Evolutionary conservation across 2,329 filamentous ascomycete species (phyloP), one percentile per base, ranked within the genome.

Genomic region (Zymoseptoria brevis): DNA sequence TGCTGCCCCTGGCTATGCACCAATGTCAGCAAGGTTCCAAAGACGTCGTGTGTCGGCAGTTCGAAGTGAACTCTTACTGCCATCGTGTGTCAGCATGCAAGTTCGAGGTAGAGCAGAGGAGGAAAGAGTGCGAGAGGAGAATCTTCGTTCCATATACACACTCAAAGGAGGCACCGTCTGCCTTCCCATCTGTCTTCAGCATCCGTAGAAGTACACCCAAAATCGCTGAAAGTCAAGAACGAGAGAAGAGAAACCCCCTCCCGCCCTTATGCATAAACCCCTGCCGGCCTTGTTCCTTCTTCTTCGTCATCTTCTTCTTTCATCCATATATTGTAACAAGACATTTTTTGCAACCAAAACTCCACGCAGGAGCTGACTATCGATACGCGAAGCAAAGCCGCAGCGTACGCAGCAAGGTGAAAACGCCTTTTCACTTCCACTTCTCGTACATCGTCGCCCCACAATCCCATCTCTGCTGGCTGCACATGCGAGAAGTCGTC

Each of bases 401-500:
- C 19, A 22, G 19, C 19, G 19, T 21, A 16, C 11, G 19, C 16
- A 24, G 50, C 50, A 51, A 24, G 50, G 7, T 51, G 50, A 22
- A 19, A 19, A 16, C 50, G 50, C 50, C 13, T 53, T 53, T 30
- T 29, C 51, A 11, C 13, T 45, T n/a, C 35, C 6, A 2, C 35
- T 41, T 45, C 35, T 45, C 35, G 35, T 45, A 45, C 35, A 45
- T 45, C 35, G n/a, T 16, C 13, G n/a, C 13, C 35, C 35, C 16
- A 7, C 35, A 45, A 45, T 13, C 16, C 1, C 35, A 45, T 16
- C 35, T n/a, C 13, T 45, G 51, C 51, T 53, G 51, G 51, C 51
- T 53, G 51, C 51, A 53, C 51, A 53, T 16, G 51, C 51, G 51
- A 53, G 22, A 29, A 30, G 50, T 21, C 29, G 54, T 58, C 58